Evolutionary conservation across 768 basidiomycete species (phyloP).

Genomic region (Auriscalpium vulgare): DNA sequence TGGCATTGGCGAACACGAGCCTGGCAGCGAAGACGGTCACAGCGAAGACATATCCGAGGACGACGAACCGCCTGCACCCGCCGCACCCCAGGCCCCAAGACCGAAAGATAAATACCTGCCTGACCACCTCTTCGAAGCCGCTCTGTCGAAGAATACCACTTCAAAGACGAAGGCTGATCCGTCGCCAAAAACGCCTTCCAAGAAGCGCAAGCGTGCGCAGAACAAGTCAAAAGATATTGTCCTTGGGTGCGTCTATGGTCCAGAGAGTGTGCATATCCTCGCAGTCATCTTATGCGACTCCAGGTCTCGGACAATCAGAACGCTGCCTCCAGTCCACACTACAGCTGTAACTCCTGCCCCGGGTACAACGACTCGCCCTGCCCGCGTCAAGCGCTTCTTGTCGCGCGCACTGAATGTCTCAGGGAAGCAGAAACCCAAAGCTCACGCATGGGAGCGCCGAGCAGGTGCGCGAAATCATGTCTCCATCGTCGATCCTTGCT

Average conservation of each 20-base stretch:
- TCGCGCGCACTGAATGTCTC: constrained; percentile 2
- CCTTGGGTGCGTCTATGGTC: constrained; percentile 7
- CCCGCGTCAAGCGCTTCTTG: constrained; percentile 8
- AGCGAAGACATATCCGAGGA: not conserved
- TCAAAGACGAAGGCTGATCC: not conserved
- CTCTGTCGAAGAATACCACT: not conserved
- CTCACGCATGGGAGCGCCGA: constrained; percentile 12
- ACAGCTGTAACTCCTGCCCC: not conserved
- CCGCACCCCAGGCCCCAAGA: no score
- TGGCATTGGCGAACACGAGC: not conserved
- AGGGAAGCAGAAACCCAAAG: not conserved
- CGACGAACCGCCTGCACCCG: not conserved
- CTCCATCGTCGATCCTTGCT: not conserved
- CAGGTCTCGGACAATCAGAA: constrained; percentile 12
- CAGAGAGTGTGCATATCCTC: not conserved
- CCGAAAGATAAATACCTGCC: constrained; percentile 13
- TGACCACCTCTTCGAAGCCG: constrained; percentile 12
- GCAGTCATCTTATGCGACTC: constrained; percentile 3
- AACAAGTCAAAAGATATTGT: constrained; percentile 12
- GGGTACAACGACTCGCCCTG: constrained; percentile 2
- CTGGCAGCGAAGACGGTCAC: not conserved
- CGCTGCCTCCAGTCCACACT: constrained; percentile 6
- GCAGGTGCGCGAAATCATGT: constrained; percentile 6
- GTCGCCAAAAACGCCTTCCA: not conserved
- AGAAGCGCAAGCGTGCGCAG: not conserved